Evolutionary conservation across 768 basidiomycete species (phyloP).

Genomic region (Tubosaeta sp.): DNA sequence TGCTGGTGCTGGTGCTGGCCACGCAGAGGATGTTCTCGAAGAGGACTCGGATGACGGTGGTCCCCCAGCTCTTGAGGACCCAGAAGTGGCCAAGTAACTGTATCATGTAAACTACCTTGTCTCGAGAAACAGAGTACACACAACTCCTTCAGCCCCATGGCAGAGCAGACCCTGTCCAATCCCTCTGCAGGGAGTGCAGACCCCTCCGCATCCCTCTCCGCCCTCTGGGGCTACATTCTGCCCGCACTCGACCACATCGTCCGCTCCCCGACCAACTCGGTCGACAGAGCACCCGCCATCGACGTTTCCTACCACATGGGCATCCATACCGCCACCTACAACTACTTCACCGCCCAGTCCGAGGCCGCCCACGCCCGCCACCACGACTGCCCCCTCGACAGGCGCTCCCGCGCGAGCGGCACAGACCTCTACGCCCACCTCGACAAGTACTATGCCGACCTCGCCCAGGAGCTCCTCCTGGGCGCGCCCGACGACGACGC

Average conservation of each 20-base stretch:
- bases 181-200: slow-evolving; percentile 64
- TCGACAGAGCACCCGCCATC: slow-evolving; percentile 62
- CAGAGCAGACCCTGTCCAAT: no score
- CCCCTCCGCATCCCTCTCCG: slow-evolving; percentile 65
- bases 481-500: slow-evolving; percentile 64
- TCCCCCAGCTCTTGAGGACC: slow-evolving; percentile 80
- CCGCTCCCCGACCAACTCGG: slow-evolving; percentile 58
- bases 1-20: background rate
- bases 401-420: slow-evolving; percentile 41
- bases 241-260: slow-evolving; percentile 77
- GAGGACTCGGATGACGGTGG: slow-evolving; percentile 52
- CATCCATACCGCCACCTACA: slow-evolving; percentile 79
- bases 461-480: slow-evolving; percentile 56
- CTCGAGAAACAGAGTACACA: no score
- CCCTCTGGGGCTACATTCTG: slow-evolving; percentile 71
- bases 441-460: slow-evolving; percentile 65
- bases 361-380: slow-evolving; percentile 38
- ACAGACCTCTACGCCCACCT: slow-evolving; percentile 71
- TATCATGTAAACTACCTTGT: slow-evolving; percentile 16
- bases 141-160: no score
- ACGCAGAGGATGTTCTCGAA: slow-evolving; percentile 10
- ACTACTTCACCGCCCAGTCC: slow-evolving; percentile 66
- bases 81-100: slow-evolving; percentile 31
- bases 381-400: slow-evolving; percentile 20
- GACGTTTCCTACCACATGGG: slow-evolving; percentile 72